Base-by-base conservation (phyloP, 257 asterid species). In the Petunia axillaris region DNA sequence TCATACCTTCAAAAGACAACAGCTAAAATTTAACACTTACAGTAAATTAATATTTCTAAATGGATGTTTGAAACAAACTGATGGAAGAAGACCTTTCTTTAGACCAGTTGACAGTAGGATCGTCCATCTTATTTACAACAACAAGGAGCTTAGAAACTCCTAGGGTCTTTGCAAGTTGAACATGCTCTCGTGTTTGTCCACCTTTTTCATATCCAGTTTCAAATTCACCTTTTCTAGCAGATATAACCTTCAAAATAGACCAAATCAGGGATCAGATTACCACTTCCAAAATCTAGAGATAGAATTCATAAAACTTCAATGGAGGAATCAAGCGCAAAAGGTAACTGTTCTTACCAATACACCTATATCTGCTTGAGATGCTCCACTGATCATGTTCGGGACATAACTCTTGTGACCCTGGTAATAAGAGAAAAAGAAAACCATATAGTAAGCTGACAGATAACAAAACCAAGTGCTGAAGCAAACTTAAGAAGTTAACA, bases 141-240 rank as follows among this genome's bases (percentile, higher is more conserved):
- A 96, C 96, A 58, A 96, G 87, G 81, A 96, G 89, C 92, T 92
- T 96, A 75, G 98, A 81, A 75, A 96, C 98, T 36, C 98, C 98
- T 77, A 96, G 87, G 44, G 99, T 96, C 88, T 94, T 96, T 55
- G 99, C 99, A 71, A 96, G 97, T 79, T 92, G 99, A 76, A 96
- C 99, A 80, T 94, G 98, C 81, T 96, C 99, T 50, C 99, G 96
- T 63, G 99, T 96, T 88, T 96, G 99, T 46, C 98, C 99, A 86
- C 99, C 98, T 90, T 93, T 94, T 89, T 96, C 98, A 82, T 90
- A 96, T 79, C 99, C 98, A 86, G 99, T 92, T 87, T 96, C 99
- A 78, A 96, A 91, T 84, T 96, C 98, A 81, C 98, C 98, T 80
- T 91, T 94, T 64, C 98, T 89, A 76, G 99, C 97, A 79, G 99